phyloP scores from a whole-genome alignment of 2,329 filamentous ascomycete species.

The Rachicladosporium sp. region DNA sequence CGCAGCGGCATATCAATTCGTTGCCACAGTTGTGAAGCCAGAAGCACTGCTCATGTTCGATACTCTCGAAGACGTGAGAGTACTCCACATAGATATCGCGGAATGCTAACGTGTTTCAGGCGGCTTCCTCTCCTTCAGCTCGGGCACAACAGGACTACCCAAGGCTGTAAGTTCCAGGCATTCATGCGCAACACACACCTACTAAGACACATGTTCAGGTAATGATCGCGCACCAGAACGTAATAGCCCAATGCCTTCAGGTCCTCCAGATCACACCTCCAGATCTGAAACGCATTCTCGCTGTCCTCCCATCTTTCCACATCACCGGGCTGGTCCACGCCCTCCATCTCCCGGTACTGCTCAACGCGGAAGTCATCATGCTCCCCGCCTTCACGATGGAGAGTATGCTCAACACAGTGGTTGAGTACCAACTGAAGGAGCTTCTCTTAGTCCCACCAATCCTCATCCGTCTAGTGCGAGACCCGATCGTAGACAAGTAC shows the following conservation, averaged over 20 bases:
- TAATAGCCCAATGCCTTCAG: conserved; percentile 51
- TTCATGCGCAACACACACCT: background rate
- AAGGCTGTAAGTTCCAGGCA: conserved; percentile 27
- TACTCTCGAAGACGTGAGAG: too few relatives aligned
- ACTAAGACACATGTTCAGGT: conserved; percentile 21
- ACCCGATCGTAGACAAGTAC: conserved; percentile 42
- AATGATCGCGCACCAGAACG: conserved; percentile 43
- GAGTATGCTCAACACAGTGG: conserved; percentile 41
- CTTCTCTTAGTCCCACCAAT: conserved; percentile 49
- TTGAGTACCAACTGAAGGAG: conserved; percentile 42
- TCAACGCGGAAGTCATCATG: conserved; percentile 55
- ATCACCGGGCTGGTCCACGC: conserved; percentile 52
- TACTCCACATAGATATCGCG: too few relatives aligned
- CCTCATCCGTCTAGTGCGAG: conserved; percentile 47
- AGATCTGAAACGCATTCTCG: conserved; percentile 39
- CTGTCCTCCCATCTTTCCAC: conserved; percentile 49
- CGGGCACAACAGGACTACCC: conserved; percentile 38
- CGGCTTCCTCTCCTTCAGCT: conserved; percentile 40
- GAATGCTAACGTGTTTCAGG: conserved; percentile 1
- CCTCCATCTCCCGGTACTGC: conserved; percentile 48
- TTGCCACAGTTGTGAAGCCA: too few relatives aligned
- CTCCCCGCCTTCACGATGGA: conserved; percentile 52
- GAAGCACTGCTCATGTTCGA: too few relatives aligned
- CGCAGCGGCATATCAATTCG: too few relatives aligned
- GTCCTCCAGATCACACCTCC: conserved; percentile 40